phyloP scores from a whole-genome alignment of 1,284 basidiomycete species.

The Neotropicomus parvogracilis region DNA sequence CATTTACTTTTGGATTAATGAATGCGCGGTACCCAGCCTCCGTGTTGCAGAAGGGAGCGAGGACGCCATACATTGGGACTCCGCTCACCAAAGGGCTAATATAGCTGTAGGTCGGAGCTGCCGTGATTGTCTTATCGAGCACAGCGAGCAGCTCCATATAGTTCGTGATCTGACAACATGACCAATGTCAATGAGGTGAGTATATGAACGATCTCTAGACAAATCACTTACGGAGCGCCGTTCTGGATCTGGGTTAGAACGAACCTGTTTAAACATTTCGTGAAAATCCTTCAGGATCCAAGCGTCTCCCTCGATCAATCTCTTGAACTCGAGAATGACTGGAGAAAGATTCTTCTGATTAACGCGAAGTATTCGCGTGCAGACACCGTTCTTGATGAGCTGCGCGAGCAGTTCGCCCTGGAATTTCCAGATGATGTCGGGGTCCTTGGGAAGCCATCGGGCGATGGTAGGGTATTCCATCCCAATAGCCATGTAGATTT shows the following conservation, averaged over 20 bases:
- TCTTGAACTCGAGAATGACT: constrained; percentile 40
- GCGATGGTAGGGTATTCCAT: constrained; percentile 6
- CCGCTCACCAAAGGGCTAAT: constrained; percentile 24
- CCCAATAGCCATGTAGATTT: constrained; percentile 8
- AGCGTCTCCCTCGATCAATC: constrained; percentile 39
- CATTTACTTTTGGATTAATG: constrained; percentile 42
- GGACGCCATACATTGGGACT: constrained; percentile 12
- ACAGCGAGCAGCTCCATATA: constrained; percentile 44
- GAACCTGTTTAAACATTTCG: constrained; percentile 27
- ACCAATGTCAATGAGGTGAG: neutral
- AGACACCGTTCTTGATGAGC: constrained; percentile 8
- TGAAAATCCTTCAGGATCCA: constrained; percentile 40
- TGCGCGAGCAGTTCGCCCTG: constrained; percentile 8
- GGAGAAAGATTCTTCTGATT: constrained; percentile 19
- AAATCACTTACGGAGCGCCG: constrained; percentile 8
- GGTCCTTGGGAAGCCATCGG: constrained; percentile 23
- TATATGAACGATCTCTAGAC: neutral
- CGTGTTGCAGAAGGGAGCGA: constrained; percentile 25
- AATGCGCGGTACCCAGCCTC: constrained; percentile 43
- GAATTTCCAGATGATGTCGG: constrained; percentile 4
- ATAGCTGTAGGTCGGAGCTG: constrained; percentile 16
- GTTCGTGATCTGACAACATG: constrained; percentile 35
- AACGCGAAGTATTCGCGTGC: neutral
- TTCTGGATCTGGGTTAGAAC: neutral
- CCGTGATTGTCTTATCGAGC: constrained; percentile 40